Conservation (phyloP, 2,329 filamentous ascomycete genomes). For the Chalaropsis ovoidea region DNA sequence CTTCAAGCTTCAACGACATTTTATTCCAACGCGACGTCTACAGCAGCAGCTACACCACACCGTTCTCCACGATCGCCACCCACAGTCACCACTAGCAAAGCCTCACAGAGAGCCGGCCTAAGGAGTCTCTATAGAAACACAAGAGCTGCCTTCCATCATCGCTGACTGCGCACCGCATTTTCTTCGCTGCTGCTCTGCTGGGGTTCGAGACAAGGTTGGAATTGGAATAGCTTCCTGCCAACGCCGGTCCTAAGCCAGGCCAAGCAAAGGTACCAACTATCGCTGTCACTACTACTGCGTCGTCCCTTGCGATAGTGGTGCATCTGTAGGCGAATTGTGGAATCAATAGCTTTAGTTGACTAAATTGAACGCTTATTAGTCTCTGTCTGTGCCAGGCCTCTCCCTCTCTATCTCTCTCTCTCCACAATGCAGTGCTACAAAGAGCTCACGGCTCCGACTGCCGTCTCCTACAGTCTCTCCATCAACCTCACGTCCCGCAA, state of each 20-base stretch:
- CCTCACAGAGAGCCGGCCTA: background rate
- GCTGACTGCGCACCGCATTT: background rate
- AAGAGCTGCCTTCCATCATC: background rate
- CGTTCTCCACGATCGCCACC: background rate
- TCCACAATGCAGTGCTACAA: slow-evolving; percentile 86
- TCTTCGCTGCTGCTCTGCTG: background rate
- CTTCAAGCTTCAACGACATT: background rate
- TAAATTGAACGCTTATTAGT: slow-evolving; percentile 25
- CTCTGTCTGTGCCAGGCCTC: slow-evolving; percentile 20
- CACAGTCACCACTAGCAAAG: background rate
- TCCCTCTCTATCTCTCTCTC: background rate
- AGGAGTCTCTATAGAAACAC: background rate
- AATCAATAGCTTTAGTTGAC: slow-evolving; percentile 21
- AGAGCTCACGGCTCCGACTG: slow-evolving; percentile 86
- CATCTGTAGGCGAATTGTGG: slow-evolving; percentile 17
- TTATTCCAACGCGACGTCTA: background rate
- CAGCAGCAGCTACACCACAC: background rate
- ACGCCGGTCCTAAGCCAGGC: background rate
- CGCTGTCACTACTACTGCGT: background rate
- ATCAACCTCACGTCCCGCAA: slow-evolving; percentile 66
- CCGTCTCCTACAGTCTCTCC: slow-evolving; percentile 77
- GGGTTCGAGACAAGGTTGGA: background rate
- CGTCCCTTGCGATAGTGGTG: background rate
- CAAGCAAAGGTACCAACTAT: slow-evolving; percentile 1
- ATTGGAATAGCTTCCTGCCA: slow-evolving; percentile 1